phyloP scores from a whole-genome alignment of 306 rosid species.

The Cicer cuneatum region DNA sequence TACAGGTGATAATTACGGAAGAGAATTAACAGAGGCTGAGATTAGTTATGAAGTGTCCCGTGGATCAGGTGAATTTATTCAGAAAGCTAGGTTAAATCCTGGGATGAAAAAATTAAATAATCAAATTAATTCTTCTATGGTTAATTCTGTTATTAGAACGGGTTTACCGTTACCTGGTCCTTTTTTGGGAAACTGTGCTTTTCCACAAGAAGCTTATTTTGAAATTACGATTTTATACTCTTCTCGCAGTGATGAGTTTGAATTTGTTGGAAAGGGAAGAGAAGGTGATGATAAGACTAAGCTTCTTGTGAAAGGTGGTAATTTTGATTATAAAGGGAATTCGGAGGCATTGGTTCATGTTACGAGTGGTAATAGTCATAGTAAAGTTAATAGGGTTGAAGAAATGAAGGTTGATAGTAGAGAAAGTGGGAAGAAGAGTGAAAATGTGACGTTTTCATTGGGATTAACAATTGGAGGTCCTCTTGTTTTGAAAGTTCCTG shows the following conservation, averaged over 20 bases:
- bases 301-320: conserved; percentile 52
- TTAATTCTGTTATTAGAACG: conserved; percentile 62
- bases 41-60: conserved; percentile 85
- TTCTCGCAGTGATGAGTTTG: conserved; percentile 49
- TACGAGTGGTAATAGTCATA: conserved; percentile 42
- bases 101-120: conserved; percentile 56
- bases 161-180: conserved; percentile 93
- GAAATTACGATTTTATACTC: conserved; percentile 75
- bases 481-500: conserved; percentile 72
- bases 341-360: conserved; percentile 72
- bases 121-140: conserved; percentile 41
- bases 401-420: conserved; percentile 58
- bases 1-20: conserved; percentile 50
- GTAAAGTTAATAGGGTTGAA: conserved; percentile 56
- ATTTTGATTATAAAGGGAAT: conserved; percentile 33
- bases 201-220: conserved; percentile 92
- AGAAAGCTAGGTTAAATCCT: conserved; percentile 77
- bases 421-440: conserved; percentile 52
- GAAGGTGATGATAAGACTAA: conserved; percentile 86
- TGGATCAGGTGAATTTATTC: conserved; percentile 88
- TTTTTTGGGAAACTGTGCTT: conserved; percentile 64
- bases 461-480: conserved; percentile 72
- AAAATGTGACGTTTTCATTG: conserved; percentile 61
- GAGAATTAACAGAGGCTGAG: conserved; percentile 63
- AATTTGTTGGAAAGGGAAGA: conserved; percentile 47